Base-by-base conservation (phyloP, 305 asterid genomes). In the Fraxinus velutina region DNA sequence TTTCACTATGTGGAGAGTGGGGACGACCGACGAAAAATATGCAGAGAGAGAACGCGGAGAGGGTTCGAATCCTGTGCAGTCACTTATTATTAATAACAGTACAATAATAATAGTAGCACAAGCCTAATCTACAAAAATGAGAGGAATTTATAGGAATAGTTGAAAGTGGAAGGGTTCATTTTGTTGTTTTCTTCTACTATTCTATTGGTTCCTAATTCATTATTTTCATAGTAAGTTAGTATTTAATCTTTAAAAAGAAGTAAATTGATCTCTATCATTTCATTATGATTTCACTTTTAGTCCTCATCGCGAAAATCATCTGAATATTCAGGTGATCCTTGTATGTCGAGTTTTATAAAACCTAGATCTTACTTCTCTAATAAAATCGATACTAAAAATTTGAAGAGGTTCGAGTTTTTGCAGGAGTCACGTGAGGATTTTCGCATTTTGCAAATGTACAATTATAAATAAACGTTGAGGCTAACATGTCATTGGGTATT, bases 1-100 rank as follows among this genome's bases (percentile, higher is more conserved):
- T 70, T 29, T 29, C 42, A 42, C 39, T 32, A 3, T 70, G 8
- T 5, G n/a, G 6, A 57, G 4, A 64, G 29, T 27, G 42, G 44
- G 15, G 75, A 70, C 75, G 75, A 70, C 75, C 75, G 75, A 70
- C 75, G 44, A 70, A 29, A 32, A 29, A 29, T 70, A 13, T 29
- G 75, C 75, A 29, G 33, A 12, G 39, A 13, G 73, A 66, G 75
- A 13, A 70, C 21, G 12, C 75, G 75, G 12, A 30, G 42, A 13
- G 75, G 44, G 75, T 13, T 70, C 75, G 75, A 68, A 70, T 70
- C 42, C 75, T 1, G 42, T 30, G 75, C 0, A 15, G 37, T 15
- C 22, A 70, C 75, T 30, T 29, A 2, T 30, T 9, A 12, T 24
- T 66, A 8, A 3, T 24, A 10, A 62, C 0, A 10, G 30, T 64